These are phyloP conservation scores for Zygosaccharomyces kombuchaensis DNA, from an alignment of 805 yeast species.

Conservation along the genomic window DNA sequence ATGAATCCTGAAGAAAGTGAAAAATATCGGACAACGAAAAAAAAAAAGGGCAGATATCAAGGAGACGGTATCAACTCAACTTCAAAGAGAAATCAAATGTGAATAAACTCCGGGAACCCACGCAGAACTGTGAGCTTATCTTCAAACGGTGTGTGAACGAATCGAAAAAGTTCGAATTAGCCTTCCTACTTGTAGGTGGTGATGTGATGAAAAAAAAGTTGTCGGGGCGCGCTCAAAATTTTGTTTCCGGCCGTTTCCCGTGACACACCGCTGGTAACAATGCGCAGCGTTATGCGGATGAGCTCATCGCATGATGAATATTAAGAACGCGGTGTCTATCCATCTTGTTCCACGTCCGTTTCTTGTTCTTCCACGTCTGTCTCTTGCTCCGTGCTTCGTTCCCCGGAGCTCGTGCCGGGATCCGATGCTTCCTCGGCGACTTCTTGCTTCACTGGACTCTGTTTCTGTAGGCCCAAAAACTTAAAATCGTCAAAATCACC, in stretches of 20 bases:
- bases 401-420: constrained; percentile 1
- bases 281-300: background rate
- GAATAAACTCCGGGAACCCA: background rate
- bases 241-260: background rate
- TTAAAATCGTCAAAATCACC: constrained; percentile 20
- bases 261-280: background rate
- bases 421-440: constrained; percentile 8
- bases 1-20: background rate
- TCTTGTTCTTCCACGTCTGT: constrained; percentile 10
- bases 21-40: background rate
- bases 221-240: constrained; percentile 1
- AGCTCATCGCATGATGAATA: background rate
- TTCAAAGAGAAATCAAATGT: background rate
- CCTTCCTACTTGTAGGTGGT: background rate
- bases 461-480: constrained; percentile 23
- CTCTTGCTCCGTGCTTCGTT: constrained; percentile 7
- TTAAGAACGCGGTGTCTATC: background rate
- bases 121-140: background rate
- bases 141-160: background rate
- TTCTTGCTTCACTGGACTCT: background rate
- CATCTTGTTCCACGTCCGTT: constrained; percentile 9
- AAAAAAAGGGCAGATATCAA: background rate
- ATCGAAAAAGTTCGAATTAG: background rate
- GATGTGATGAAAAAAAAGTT: constrained; percentile 4
- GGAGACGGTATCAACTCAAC: background rate